These are phyloP conservation scores for Babesia bovis DNA, from an alignment of 169 alveolate genomes.

Conservation along the genomic window DNA sequence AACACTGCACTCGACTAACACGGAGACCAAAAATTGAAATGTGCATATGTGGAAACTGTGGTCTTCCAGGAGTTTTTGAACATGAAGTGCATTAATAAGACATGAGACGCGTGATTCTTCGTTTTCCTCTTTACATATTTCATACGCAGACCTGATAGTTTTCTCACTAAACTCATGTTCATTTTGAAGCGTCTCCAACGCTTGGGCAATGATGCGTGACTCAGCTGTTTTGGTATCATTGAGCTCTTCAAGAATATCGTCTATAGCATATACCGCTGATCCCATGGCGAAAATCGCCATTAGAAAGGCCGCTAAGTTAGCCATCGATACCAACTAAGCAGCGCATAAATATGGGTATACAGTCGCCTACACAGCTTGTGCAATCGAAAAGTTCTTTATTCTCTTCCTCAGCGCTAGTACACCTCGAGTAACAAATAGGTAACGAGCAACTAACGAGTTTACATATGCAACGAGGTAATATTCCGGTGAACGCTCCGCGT, in stretches of 20 bases:
- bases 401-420: background rate
- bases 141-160: conserved; percentile 18
- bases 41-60: conserved; percentile 44
- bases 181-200: conserved; percentile 15
- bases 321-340: conserved; percentile 54
- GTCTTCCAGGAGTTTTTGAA: conserved; percentile 16
- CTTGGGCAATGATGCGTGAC: conserved; percentile 1
- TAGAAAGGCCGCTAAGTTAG: background rate
- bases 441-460: conserved; percentile 29
- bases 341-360: conserved; percentile 59
- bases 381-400: conserved; percentile 32
- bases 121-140: conserved; percentile 20
- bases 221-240: conserved; percentile 1
- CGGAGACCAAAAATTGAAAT: conserved; percentile 5
- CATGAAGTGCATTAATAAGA: conserved; percentile 21
- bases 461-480: conserved; percentile 54
- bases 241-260: background rate
- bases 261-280: background rate
- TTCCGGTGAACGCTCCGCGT: conserved; percentile 43
- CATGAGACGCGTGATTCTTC: conserved; percentile 20
- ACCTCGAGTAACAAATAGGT: conserved; percentile 34
- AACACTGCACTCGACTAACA: conserved; percentile 17
- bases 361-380: conserved; percentile 50
- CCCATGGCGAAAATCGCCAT: conserved; percentile 16
- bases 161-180: conserved; percentile 11